phyloP scores from a whole-genome alignment of 1,284 basidiomycete species.

The Ustilago sp. region DNA sequence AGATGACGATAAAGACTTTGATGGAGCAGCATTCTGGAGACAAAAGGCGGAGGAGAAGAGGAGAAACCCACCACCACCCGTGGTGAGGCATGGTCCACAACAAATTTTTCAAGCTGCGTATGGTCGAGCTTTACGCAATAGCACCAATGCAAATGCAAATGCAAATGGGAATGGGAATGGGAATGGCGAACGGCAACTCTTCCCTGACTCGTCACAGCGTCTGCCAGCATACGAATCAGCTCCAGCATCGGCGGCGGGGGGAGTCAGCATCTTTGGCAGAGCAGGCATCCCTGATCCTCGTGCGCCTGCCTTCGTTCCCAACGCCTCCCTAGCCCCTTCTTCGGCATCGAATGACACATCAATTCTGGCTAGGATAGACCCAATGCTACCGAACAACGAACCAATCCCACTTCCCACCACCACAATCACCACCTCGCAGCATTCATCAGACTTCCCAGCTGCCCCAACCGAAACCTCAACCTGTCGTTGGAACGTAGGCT shows the following conservation, averaged over 20 bases:
- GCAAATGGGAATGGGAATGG: neutral
- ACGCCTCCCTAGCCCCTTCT: neutral
- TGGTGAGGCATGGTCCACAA: slow-evolving; percentile 8
- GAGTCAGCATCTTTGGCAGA: slow-evolving; percentile 62
- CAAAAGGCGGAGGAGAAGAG: slow-evolving; percentile 29
- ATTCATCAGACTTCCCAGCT: slow-evolving; percentile 50
- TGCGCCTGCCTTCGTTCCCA: slow-evolving; percentile 58
- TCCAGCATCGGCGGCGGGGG: slow-evolving; percentile 1
- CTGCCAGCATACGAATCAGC: slow-evolving; percentile 1
- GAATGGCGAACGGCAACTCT: slow-evolving; percentile 18
- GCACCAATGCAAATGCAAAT: neutral
- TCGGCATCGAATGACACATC: slow-evolving; percentile 25
- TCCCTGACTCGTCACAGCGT: slow-evolving; percentile 6
- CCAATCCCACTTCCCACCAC: slow-evolving; percentile 13
- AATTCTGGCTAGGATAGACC: slow-evolving; percentile 61
- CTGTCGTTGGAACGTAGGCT: slow-evolving; percentile 60
- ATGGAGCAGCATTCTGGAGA: slow-evolving; percentile 34
- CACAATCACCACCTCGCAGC: neutral
- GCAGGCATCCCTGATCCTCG: slow-evolving; percentile 63
- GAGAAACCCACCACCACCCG: slow-evolving; percentile 26
- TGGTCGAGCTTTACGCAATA: slow-evolving; percentile 16
- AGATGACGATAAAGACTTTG: slow-evolving; percentile 18
- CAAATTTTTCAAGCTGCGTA: slow-evolving; percentile 30
- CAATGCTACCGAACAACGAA: slow-evolving; percentile 62
- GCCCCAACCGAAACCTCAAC: slow-evolving; percentile 51